These are phyloP conservation scores for Phaseolus coccineus DNA, from an alignment of 331 rosid genomes.

Conservation along the genomic window DNA sequence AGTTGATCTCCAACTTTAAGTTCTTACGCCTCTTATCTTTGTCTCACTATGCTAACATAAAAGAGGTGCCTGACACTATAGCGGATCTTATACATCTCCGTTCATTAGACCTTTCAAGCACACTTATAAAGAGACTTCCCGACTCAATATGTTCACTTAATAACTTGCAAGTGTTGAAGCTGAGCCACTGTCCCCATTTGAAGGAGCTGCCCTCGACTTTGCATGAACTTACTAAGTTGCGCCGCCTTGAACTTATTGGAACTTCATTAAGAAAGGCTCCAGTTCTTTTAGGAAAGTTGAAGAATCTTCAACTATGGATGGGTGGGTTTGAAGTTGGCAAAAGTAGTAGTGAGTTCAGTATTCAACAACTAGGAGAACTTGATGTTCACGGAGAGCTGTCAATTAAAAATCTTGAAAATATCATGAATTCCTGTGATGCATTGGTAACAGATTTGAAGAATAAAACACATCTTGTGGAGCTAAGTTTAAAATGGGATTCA, in stretches of 20 bases:
- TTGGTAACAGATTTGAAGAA: neutral
- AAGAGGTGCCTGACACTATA: neutral
- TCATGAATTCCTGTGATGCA: neutral
- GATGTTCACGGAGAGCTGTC: neutral
- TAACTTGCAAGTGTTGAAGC: no score
- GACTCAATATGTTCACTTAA: no score
- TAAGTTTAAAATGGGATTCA: neutral
- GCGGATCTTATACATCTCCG: neutral
- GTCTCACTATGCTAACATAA: neutral
- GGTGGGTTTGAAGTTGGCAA: neutral
- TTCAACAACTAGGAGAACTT: neutral
- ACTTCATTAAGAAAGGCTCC: neutral
- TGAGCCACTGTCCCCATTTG: neutral
- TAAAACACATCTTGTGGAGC: neutral
- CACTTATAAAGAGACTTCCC: neutral
- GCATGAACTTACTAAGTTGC: neutral
- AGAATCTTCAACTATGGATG: constrained; percentile 8
- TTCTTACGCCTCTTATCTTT: neutral
- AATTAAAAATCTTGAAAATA: neutral
- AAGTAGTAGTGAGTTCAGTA: neutral
- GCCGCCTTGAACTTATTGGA: neutral
- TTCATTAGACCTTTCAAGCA: neutral
- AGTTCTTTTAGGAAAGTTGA: neutral
- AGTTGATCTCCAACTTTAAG: neutral
- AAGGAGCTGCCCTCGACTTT: neutral